Conservation (phyloP, 1,284 basidiomycete genomes). For the Rhodotorula sp. region DNA sequence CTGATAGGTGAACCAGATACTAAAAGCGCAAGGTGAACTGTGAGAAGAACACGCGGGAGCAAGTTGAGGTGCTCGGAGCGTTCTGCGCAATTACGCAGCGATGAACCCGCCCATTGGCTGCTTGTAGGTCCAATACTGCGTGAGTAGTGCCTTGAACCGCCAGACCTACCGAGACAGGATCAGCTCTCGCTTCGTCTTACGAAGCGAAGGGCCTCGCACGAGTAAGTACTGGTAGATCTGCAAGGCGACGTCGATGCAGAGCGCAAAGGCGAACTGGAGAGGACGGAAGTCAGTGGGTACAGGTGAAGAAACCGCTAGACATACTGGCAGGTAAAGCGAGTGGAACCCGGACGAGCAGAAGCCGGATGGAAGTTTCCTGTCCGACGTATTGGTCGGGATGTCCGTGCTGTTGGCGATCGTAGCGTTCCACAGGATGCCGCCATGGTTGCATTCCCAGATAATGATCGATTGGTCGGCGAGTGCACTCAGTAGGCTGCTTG, state of each 20-base stretch:
- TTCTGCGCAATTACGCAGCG: too few relatives aligned
- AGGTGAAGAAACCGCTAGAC: background rate
- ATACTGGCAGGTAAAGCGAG: constrained; percentile 24
- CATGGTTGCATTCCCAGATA: constrained; percentile 32
- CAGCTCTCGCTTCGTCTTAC: background rate
- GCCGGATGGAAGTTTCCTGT: constrained; percentile 11
- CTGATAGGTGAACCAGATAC: too few relatives aligned
- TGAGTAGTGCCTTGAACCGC: constrained; percentile 25
- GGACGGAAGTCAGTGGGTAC: background rate
- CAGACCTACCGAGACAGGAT: constrained; percentile 8
- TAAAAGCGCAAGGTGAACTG: too few relatives aligned
- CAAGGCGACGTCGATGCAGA: constrained; percentile 21
- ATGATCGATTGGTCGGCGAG: constrained; percentile 13
- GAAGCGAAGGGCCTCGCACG: background rate
- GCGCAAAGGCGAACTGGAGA: constrained; percentile 19
- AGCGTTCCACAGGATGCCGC: constrained; percentile 15
- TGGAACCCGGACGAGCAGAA: constrained; percentile 32
- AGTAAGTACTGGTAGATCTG: constrained; percentile 27
- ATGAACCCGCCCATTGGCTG: too few relatives aligned
- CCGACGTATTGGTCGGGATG: background rate
- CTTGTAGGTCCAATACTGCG: constrained; percentile 17
- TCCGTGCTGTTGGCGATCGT: constrained; percentile 6
- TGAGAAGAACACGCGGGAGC: too few relatives aligned
- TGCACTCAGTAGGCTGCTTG: background rate
- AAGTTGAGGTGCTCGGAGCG: too few relatives aligned